Evolutionary conservation across 306 rosid genomes (phyloP), one percentile per base, ranked within the genome.

Genomic region (Sicyos edulis): DNA sequence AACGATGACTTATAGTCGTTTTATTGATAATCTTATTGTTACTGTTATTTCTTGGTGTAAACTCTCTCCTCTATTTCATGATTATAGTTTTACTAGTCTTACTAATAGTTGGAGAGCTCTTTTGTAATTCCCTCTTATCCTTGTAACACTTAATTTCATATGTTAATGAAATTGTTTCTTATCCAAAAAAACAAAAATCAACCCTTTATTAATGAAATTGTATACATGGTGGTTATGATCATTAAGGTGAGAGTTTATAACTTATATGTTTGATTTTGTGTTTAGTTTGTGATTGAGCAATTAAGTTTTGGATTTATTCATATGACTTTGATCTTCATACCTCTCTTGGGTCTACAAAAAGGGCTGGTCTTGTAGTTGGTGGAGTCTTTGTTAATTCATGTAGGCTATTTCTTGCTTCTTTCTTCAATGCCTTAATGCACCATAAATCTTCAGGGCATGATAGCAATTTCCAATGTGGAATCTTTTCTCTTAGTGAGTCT

Each of bases 321-420:
- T 64, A 64, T 42, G 70, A 64, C 50, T 67, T 67, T 47, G 34
- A 21, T 21, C 20, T 45, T 67, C 85, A 91, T 60, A 90, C 96
- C 79, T 93, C 98, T 82, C 98, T 90, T 53, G 98, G 98, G 88
- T 93, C 98, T 73, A 93, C 97, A 87, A 93, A 93, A 80, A 92
- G 96, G 72, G 95, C 67, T 45, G 72, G 72, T 67, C 72, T 67
- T 80, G 82, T 86, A 75, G 80, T 66, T 47, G 84, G 88, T 81
- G 87, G 88, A 78, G 82, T 76, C 83, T 88, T 83, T 54, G 90
- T 85, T 81, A 83, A 79, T 53, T 88, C 90, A 72, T 68, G 79
- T 37, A 83, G 67, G n/a, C 17, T 64, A 71, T 60, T 74, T 42
- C 83, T 79, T 67, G 76, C 95, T 57, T 83, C 82, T 61, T 42